Base-by-base conservation (phyloP, 2,329 filamentous ascomycete genomes). In the Periglandula ipomoeae region DNA sequence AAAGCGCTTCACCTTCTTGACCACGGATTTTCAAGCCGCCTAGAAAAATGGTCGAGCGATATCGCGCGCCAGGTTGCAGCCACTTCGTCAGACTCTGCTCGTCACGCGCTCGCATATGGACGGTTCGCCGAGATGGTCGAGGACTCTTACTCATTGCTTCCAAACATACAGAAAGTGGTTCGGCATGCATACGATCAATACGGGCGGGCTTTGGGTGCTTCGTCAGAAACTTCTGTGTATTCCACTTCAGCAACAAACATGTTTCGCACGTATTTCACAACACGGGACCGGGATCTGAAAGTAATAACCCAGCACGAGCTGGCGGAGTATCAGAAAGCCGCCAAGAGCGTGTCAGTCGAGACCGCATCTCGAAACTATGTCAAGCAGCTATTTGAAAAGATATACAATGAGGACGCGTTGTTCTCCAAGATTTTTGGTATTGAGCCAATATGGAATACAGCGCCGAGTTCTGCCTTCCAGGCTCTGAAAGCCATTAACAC, bases 1-100 rank as follows among this genome's bases (percentile, higher is more conserved):
- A 82, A 82, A 56, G 76, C 80, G 0, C 68, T 84, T 9, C 79
- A 82, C 57, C 66, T 84, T 11, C 69, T 84, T 5, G 79, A 81
- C 52, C 73, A 79, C 23, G 77, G 73, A 23, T 78, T 79, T 59
- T 75, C 68, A 8, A 69, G 64, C 23, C 72, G 71, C 9, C 63
- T 79, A 22, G 75, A 80, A 47, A 74, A 69, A 48, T 69, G 77
- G 4, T 78, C 76, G 0, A 60, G 69, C 2, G 78, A 81, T n/a
- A 69, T 81, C 40, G 69, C 73, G 0, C 69, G 70, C 35, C 78
- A 81, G 55, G 73, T 81, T 23, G 61, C 68, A 0, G 70, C 69
- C 4, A 79, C 76, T 0, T 73, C 79, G 53, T 81, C 78, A 1
- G 76, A 80, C 51, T 77, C 78, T 1, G 76, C 79, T 8, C 70